Evolutionary conservation across 1,139 yeast species (phyloP).

Genomic region (Magnusiomyces tetraspermus): DNA sequence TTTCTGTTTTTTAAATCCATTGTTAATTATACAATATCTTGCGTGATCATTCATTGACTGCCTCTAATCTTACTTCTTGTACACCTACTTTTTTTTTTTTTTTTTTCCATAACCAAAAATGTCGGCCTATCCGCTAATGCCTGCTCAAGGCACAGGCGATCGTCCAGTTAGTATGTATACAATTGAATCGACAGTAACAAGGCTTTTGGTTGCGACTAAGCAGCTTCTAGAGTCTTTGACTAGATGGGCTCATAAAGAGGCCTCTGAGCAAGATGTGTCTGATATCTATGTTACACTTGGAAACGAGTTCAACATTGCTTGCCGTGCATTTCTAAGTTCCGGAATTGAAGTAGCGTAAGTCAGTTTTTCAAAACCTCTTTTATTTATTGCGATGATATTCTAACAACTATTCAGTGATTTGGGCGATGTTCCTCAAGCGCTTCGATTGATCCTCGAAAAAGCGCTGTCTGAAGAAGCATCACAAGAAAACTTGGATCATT

Average conservation of each 20-base stretch:
- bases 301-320: constrained; percentile 82
- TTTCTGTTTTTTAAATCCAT: no score
- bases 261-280: constrained; percentile 76
- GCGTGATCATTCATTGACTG: no score
- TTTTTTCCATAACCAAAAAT: no score
- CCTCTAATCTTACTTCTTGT: no score
- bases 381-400: no score
- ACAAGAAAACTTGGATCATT: constrained; percentile 69
- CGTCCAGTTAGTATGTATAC: constrained; percentile 38
- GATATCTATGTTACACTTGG: constrained; percentile 89
- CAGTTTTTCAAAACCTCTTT: no score
- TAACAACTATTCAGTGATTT: no score
- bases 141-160: neutral
- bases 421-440: constrained; percentile 66
- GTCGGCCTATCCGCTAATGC: no score
- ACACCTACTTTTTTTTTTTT: no score
- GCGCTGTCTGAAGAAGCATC: constrained; percentile 83
- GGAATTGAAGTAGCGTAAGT: constrained; percentile 49
- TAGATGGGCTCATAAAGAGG: constrained; percentile 79
- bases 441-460: constrained; percentile 71
- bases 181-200: constrained; percentile 74
- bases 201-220: constrained; percentile 79
- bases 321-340: constrained; percentile 58
- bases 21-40: no score
- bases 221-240: constrained; percentile 79